phyloP scores from a whole-genome alignment of 352 stramenopile species.

The Aphanomyces invadans region DNA sequence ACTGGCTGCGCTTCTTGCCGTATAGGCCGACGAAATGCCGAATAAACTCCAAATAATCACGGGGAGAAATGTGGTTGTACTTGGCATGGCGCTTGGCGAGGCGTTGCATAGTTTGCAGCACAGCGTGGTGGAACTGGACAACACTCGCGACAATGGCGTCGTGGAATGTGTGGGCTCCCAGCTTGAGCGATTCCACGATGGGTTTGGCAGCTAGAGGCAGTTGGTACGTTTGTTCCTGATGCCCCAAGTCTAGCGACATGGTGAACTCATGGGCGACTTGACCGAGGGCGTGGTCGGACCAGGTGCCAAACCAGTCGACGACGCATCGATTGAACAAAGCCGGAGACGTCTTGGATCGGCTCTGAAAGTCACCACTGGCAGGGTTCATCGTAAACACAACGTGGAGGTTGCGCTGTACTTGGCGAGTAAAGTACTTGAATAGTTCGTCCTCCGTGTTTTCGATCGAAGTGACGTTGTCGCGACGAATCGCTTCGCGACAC shows the following conservation, averaged over 20 bases:
- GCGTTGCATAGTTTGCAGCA: conserved; percentile 75
- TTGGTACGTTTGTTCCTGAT: conserved; percentile 63
- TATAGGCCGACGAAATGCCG: conserved; percentile 86
- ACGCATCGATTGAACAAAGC: conserved; percentile 99
- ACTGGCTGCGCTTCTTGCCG: conserved; percentile 84
- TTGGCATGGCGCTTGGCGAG: conserved; percentile 82
- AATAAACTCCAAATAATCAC: conserved; percentile 91
- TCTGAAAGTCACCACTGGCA: conserved; percentile 93
- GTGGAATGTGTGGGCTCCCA: conserved; percentile 49
- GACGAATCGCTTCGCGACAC: conserved; percentile 91
- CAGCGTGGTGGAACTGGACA: conserved; percentile 82
- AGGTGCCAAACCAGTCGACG: conserved; percentile 99
- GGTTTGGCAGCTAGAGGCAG: conserved; percentile 35
- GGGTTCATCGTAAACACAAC: conserved; percentile 99
- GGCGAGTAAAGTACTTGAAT: conserved; percentile 94
- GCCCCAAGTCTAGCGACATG: conserved; percentile 90
- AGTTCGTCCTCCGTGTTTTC: conserved; percentile 93
- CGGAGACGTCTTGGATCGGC: conserved; percentile 97
- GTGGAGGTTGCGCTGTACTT: conserved; percentile 99
- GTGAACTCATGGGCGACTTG: conserved; percentile 98
- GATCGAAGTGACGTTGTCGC: conserved; percentile 73
- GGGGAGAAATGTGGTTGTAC: conserved; percentile 86
- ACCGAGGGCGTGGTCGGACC: conserved; percentile 95
- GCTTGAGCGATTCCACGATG: conserved; percentile 21
- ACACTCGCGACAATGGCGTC: conserved; percentile 77